Evolutionary conservation across 2,329 filamentous ascomycete species (phyloP), one percentile per base, ranked within the genome.

Genomic region (Harringtonia aguacate): DNA sequence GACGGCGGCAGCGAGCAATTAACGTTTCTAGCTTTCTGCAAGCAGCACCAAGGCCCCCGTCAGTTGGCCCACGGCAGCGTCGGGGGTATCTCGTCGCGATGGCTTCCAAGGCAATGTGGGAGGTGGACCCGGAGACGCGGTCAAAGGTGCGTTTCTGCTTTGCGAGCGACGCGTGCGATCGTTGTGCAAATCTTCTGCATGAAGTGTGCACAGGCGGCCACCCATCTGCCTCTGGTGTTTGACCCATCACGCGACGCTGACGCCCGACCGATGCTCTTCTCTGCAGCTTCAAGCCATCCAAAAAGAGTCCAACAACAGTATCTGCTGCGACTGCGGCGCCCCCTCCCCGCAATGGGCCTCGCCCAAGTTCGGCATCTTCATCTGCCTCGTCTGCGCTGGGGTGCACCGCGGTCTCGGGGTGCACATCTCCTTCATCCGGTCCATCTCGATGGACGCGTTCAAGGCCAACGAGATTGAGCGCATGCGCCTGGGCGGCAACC

Each of bases 391-490:
- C 51, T 98, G 92, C 70, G 90, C 89, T 29, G 92, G 92, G 55
- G 86, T 92, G 43, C 92, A 98, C 67, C 84, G 92, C 50, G 88
- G 88, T 4, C 79, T 98, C 27, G 92, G 92, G 49, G 92, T 98
- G 30, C 92, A 98, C 70, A 95, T 98, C 63, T 95, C 88, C 61
- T 98, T 98, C 67, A 89, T 98, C 51, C 84, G 92, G 48, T 92
- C 85, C 57, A 92, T 97, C 58, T 95, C 87, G 49, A 98, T 98
- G 92, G 92, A 98, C 68, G 88, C 88, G 46, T 97, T 98, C 72
- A 98, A 98, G 64, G 78, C 80, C 51, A 76, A 77, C 56, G 92
- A 98, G 66, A 90, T 97, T 57, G 82, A 86, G 64, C 84, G 89
- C 53, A 97, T 98, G 92, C 79, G 89, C 47, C 72, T 84, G 20